phyloP scores from a whole-genome alignment of 2,329 filamentous ascomycete species.

The Colletotrichum sp. region DNA sequence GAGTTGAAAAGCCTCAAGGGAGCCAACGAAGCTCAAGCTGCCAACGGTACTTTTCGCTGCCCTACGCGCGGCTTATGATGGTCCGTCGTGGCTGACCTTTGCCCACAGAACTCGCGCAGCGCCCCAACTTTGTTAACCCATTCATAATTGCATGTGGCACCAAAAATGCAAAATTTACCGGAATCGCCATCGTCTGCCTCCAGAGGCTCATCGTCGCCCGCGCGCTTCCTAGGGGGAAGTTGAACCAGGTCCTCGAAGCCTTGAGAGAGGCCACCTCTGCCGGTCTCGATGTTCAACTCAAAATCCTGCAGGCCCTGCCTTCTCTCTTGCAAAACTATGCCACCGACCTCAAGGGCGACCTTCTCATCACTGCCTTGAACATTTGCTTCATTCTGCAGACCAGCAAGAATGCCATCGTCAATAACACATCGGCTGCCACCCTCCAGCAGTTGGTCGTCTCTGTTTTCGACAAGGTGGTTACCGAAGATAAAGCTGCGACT shows the following conservation, averaged over 20 bases:
- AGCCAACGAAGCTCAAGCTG: conserved; percentile 77
- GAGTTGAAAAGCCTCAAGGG: conserved; percentile 81
- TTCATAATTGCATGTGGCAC: conserved; percentile 93
- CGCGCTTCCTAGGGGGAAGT: conserved; percentile 77
- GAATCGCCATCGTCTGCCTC: conserved; percentile 85
- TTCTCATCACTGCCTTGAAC: conserved; percentile 82
- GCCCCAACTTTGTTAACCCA: conserved; percentile 85
- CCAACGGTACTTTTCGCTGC: conserved; percentile 58
- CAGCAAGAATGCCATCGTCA: conserved; percentile 91
- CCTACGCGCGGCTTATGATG: conserved; percentile 23
- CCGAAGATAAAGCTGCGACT: conserved; percentile 68
- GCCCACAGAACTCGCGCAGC: conserved; percentile 77
- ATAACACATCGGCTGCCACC: conserved; percentile 95
- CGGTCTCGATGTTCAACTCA: conserved; percentile 88
- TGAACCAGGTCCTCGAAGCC: conserved; percentile 87
- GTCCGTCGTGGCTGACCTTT: neutral
- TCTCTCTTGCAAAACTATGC: conserved; percentile 91
- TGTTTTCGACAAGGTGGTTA: conserved; percentile 88
- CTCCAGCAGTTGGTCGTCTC: conserved; percentile 91
- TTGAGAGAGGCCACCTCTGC: conserved; percentile 84
- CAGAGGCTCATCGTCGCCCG: conserved; percentile 85
- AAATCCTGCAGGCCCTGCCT: conserved; percentile 91
- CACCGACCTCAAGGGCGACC: conserved; percentile 77
- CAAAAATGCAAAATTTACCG: conserved; percentile 88
- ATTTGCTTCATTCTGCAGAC: conserved; percentile 91